These are phyloP conservation scores for Eimeria acervulina DNA, from an alignment of 169 alveolate genomes.

Conservation along the genomic window DNA sequence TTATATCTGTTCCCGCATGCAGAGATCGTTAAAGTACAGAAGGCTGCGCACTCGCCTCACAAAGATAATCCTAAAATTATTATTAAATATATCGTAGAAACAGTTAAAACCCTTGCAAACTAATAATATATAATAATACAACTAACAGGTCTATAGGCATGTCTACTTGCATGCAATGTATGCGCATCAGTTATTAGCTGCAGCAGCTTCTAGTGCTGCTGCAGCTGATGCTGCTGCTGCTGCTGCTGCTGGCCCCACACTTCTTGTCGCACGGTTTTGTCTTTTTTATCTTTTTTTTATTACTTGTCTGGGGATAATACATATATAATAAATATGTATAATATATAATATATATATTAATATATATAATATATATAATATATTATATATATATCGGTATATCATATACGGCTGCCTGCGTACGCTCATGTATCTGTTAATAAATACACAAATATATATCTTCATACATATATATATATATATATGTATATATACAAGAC, in stretches of 20 bases:
- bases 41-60: constrained; percentile 4
- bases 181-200: too few species aligned
- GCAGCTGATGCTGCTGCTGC: too few species aligned
- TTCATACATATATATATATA: not conserved
- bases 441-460: too few species aligned
- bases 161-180: too few species aligned
- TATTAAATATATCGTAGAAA: not conserved
- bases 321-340: too few species aligned
- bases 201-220: too few species aligned
- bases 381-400: not conserved
- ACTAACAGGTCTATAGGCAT: too few species aligned
- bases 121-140: not conserved
- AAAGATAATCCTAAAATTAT: not conserved
- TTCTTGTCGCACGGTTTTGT: too few species aligned
- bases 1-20: not conserved
- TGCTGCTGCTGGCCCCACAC: too few species aligned
- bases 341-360: not conserved
- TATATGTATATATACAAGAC: not conserved
- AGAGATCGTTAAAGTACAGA: not conserved
- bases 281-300: too few species aligned
- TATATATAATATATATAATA: not conserved
- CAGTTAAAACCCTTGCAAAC: not conserved
- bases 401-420: not conserved
- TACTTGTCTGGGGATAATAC: not conserved
- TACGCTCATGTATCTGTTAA: not conserved